Evolutionary conservation across 495 filamentous ascomycete species (phyloP).

Genomic region (Chaetomium tenue): DNA sequence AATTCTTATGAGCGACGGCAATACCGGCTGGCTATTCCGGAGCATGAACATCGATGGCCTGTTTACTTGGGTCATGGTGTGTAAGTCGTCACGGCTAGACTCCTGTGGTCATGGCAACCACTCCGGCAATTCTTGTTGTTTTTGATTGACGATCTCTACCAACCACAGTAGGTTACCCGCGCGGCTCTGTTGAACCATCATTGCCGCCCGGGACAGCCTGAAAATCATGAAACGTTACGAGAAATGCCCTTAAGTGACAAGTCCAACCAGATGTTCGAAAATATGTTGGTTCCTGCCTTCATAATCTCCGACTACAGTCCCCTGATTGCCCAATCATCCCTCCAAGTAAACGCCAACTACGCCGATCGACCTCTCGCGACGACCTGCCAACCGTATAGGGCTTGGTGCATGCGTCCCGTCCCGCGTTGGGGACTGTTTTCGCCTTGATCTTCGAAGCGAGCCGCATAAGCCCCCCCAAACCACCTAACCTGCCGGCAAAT

Average conservation of each 20-base stretch:
- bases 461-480: not conserved
- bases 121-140: not conserved
- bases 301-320: not conserved
- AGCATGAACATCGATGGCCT: not conserved
- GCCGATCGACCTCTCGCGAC: not conserved
- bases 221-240: not conserved
- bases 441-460: not conserved
- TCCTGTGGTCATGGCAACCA: constrained; percentile 6
- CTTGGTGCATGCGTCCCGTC: not conserved
- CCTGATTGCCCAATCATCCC: not conserved
- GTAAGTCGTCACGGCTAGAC: not conserved
- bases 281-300: not conserved
- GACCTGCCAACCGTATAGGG: not conserved
- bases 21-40: constrained; percentile 9
- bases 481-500: not conserved
- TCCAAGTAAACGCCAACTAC: not conserved
- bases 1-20: constrained; percentile 6
- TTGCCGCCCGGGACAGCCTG: not conserved
- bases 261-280: not conserved
- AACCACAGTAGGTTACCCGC: constrained; percentile 3
- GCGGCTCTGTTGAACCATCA: not conserved
- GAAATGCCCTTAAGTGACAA: not conserved
- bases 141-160: not conserved
- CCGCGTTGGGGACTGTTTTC: not conserved
- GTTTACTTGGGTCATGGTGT: not conserved